Evolutionary conservation across 805 yeast species (phyloP).

Genomic region (Grigorovia transvaalensis): DNA sequence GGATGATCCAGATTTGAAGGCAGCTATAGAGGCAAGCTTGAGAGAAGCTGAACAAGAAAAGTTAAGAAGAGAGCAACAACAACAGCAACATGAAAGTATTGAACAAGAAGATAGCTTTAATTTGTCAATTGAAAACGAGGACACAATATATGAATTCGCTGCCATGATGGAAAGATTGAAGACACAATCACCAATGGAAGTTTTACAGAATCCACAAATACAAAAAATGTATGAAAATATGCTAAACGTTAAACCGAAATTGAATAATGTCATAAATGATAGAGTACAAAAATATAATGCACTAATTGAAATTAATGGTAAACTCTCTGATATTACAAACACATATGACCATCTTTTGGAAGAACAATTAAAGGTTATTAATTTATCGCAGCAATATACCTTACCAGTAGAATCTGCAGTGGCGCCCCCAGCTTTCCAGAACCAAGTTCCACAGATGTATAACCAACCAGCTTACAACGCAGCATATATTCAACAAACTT

Average conservation of each 20-base stretch:
- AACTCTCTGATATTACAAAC: constrained; percentile 62
- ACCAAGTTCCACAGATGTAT: neutral
- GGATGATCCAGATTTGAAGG: constrained; percentile 80
- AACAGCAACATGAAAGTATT: constrained; percentile 4
- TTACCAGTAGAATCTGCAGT: constrained; percentile 22
- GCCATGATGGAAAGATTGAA: constrained; percentile 48
- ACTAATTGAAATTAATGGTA: constrained; percentile 63
- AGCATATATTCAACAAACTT: constrained; percentile 6
- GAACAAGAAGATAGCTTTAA: constrained; percentile 14
- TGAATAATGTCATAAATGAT: constrained; percentile 48
- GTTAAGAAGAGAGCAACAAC: constrained; percentile 18
- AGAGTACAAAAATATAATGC: constrained; percentile 53
- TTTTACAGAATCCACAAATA: constrained; percentile 26
- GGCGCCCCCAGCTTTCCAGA: constrained; percentile 7
- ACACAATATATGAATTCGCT: constrained; percentile 56
- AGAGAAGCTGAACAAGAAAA: constrained; percentile 47
- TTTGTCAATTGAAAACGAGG: constrained; percentile 55
- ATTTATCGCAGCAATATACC: constrained; percentile 23
- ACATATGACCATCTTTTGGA: constrained; percentile 72
- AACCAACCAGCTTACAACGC: constrained; percentile 5
- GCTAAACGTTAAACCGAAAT: constrained; percentile 54
- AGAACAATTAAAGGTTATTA: constrained; percentile 35
- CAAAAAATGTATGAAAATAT: constrained; percentile 45
- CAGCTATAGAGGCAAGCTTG: constrained; percentile 89
- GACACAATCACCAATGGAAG: constrained; percentile 35